Conservation (phyloP, 73 alveolate species). For the Paramecium caudatum region DNA sequence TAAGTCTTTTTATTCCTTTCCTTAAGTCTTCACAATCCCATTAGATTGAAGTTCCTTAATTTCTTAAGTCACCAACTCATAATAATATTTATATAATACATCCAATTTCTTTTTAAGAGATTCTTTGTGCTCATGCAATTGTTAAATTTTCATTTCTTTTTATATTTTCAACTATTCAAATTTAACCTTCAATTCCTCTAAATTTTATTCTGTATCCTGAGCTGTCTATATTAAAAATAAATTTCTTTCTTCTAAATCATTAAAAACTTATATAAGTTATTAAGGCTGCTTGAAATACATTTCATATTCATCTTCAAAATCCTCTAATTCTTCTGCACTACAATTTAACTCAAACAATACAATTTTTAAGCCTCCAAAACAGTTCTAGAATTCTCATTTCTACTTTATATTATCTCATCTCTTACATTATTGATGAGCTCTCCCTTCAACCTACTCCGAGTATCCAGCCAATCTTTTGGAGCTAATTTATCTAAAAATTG, state of each 20-base stretch:
- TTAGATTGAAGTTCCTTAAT: background rate
- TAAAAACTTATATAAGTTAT: background rate
- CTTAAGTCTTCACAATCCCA: background rate
- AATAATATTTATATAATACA: background rate
- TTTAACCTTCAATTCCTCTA: constrained; percentile 12
- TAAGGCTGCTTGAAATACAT: constrained; percentile 31
- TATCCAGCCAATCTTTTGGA: constrained; percentile 42
- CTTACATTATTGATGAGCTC: background rate
- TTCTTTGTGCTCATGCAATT: constrained; percentile 28
- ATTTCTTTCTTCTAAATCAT: constrained; percentile 34
- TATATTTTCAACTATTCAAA: background rate
- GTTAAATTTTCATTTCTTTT: background rate
- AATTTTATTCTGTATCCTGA: constrained; percentile 33
- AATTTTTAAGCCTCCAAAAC: background rate
- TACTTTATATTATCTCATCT: background rate
- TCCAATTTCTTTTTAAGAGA: background rate
- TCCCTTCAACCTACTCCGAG: background rate
- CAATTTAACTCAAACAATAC: background rate
- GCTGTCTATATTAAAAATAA: constrained; percentile 22
- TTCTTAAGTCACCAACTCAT: constrained; percentile 16
- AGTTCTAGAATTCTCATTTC: background rate
- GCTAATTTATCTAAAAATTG: constrained; percentile 4
- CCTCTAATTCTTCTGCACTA: constrained; percentile 8
- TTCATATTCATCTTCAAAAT: constrained; percentile 41
- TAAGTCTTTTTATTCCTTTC: constrained; percentile 28